Evolutionary conservation across 805 yeast genomes (phyloP), one percentile per base, ranked within the genome.

Genomic region (Myxozyma monticola): DNA sequence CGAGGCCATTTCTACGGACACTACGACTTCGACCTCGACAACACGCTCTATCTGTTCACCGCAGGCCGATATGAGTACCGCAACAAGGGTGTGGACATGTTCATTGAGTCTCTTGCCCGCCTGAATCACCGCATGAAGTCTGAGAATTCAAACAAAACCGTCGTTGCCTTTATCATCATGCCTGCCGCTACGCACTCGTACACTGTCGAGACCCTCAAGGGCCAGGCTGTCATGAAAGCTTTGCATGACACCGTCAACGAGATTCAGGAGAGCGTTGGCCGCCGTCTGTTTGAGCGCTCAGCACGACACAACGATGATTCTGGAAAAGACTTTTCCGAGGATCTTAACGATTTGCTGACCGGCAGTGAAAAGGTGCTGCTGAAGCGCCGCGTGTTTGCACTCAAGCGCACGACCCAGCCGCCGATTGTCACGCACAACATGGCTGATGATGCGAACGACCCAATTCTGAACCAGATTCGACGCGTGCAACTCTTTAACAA

Each of bases 1-100:
- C 82, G 95, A 62, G 99, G 99, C 57, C 99, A 91, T 68, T 91
- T 91, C 73, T 93, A 93, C 69, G 99, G 99, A 45, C 89, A 89
- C 68, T 84, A 88, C 66, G 96, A 93, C 71, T 93, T 93, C 68
- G 95, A 88, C 64, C 77, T 93, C 59, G 96, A 91, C 54, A 88
- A 93, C 65, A 93, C 99, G 5, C 74, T 91, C 55, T 91, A 93
- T 70, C 88, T 91, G 70, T 91, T 91, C 76, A 93, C 88, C 68
- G 95, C 98, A 17, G 99, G 99, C 48, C 81, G 99, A 67, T 91
- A 91, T 70, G 99, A 91, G 74, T 93, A 83, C 70, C 81, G 97
- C 66, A 91, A 91, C 69, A 91, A 91, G 71, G 99, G 99, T 64
- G 96, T 88, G 31, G 99, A 91, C 68, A 84, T 91, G 76, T 91